These are phyloP conservation scores for Aspergillus quadricinctus DNA, from an alignment of 2,329 filamentous ascomycete species.

Conservation along the genomic window DNA sequence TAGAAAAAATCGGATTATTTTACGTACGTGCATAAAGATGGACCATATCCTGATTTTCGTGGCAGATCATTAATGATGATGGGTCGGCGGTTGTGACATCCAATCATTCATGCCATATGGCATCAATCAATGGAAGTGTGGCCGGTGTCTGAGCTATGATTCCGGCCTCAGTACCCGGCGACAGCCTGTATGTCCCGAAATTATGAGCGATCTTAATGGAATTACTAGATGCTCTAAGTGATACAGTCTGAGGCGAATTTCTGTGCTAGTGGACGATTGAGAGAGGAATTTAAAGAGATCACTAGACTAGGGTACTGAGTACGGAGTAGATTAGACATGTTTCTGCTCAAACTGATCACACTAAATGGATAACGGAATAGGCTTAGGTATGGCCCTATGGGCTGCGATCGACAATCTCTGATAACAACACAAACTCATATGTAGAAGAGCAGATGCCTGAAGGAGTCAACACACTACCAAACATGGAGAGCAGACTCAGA, in stretches of 20 bases:
- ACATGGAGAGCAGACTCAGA: too few relatives aligned
- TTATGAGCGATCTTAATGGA: background rate
- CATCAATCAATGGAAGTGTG: background rate
- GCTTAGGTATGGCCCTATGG: background rate
- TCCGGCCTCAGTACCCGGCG: background rate
- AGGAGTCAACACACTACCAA: background rate
- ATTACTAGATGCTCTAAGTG: background rate
- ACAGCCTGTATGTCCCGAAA: background rate
- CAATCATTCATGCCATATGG: background rate
- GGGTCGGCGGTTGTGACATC: background rate
- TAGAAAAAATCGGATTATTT: slow-evolving; percentile 3
- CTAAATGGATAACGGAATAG: background rate
- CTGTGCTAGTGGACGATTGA: background rate
- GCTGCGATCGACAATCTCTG: background rate
- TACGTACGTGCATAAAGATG: slow-evolving; percentile 13
- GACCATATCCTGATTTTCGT: slow-evolving; percentile 2
- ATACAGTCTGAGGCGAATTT: background rate
- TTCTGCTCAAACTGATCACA: too few relatives aligned
- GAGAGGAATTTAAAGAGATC: too few relatives aligned
- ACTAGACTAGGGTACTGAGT: too few relatives aligned
- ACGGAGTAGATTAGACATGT: too few relatives aligned
- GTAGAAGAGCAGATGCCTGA: background rate
- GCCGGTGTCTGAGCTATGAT: background rate
- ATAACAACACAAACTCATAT: background rate
- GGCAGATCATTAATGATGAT: background rate